Conservation (phyloP, 179 eudicot species). For the Pouteria campechiana region DNA sequence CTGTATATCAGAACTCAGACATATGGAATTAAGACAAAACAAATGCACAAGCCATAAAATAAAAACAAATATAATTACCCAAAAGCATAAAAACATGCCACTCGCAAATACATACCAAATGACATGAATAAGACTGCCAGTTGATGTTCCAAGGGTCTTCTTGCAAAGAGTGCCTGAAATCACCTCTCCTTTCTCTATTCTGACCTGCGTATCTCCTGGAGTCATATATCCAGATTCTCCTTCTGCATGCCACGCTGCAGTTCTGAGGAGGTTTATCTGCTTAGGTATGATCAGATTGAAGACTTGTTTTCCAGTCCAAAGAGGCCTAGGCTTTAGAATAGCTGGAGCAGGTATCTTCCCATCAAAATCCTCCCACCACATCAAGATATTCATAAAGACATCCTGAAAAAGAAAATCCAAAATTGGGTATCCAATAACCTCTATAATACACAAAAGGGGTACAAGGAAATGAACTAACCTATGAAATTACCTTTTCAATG, state of each 20-base stretch:
- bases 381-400: conserved; percentile 93
- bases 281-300: conserved; percentile 95
- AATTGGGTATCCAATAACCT: background rate
- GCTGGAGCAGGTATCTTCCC: conserved; percentile 95
- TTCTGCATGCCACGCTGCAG: conserved; percentile 91
- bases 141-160: conserved; percentile 82
- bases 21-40: background rate
- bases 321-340: conserved; percentile 94
- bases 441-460: background rate
- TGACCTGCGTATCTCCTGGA: conserved; percentile 94
- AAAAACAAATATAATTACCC: background rate
- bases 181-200: conserved; percentile 83
- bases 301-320: conserved; percentile 99
- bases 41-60: background rate
- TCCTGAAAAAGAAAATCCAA: conserved; percentile 28
- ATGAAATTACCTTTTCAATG: conserved; percentile 72
- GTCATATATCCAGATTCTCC: conserved; percentile 70
- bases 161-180: conserved; percentile 91
- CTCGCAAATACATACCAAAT: conserved; percentile 68
- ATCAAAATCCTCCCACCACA: conserved; percentile 99
- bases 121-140: conserved; percentile 96
- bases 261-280: conserved; percentile 88
- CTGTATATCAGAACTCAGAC: conserved; percentile 19
- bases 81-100: background rate
- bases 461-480: background rate